Evolutionary conservation across 345 rosid species (phyloP).

Genomic region (Ceriops tagal): DNA sequence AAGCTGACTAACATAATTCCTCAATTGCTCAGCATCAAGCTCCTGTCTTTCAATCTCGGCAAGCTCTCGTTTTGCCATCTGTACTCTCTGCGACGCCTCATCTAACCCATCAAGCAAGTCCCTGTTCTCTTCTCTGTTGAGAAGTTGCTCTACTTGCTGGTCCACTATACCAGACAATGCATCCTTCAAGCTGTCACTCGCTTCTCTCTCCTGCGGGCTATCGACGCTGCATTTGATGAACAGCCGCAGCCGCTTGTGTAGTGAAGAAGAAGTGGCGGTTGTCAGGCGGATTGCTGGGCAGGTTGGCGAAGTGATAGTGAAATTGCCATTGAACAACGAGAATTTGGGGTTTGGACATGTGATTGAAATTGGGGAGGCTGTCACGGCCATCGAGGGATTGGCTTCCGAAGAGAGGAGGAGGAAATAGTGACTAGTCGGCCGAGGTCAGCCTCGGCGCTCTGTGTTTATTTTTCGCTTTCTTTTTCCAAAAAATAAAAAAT

Average conservation of each 20-base stretch:
- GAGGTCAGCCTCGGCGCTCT: no score
- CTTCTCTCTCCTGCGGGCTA: slow-evolving; percentile 23
- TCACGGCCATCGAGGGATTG: slow-evolving; percentile 1
- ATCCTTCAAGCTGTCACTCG: slow-evolving; percentile 41
- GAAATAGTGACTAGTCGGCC: no score
- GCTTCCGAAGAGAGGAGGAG: no score
- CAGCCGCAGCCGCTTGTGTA: slow-evolving; percentile 20
- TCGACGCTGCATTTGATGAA: slow-evolving; percentile 32
- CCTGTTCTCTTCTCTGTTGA: slow-evolving; percentile 70
- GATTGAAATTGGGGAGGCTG: neutral
- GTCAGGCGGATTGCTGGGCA: slow-evolving; percentile 9
- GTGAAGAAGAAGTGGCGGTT: slow-evolving; percentile 3
- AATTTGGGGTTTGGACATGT: neutral
- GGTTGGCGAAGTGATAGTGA: slow-evolving; percentile 10
- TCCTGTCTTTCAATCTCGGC: slow-evolving; percentile 75
- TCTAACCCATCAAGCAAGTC: slow-evolving; percentile 70
- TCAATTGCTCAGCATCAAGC: slow-evolving; percentile 47
- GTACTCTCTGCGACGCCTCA: slow-evolving; percentile 69
- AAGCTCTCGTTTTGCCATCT: slow-evolving; percentile 62
- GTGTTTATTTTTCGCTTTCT: no score
- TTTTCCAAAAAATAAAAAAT: no score
- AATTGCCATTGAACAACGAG: neutral
- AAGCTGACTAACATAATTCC: slow-evolving; percentile 51
- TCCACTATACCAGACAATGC: slow-evolving; percentile 63
- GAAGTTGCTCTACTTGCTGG: slow-evolving; percentile 59